Evolutionary conservation across 306 rosid species (phyloP).

Genomic region (Malus orientalis): DNA sequence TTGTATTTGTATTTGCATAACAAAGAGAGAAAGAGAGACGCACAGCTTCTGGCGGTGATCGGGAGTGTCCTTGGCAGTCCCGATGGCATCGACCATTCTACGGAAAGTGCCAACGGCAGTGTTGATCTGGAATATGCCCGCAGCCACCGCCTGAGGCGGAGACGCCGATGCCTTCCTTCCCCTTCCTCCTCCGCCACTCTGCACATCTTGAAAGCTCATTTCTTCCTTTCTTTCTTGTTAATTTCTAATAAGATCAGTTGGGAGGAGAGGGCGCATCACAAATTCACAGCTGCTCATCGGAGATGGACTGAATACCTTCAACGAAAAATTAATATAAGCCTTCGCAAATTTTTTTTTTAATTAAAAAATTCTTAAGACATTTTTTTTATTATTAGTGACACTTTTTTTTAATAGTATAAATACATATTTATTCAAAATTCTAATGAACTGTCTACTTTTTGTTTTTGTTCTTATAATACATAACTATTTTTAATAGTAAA

Average conservation of each 20-base stretch:
- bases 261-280: not conserved
- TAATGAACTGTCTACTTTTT: too few relatives aligned
- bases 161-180: constrained; percentile 9
- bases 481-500: too few relatives aligned
- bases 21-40: not conserved
- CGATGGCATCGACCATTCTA: constrained; percentile 62
- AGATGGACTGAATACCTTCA: too few relatives aligned
- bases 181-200: constrained; percentile 12
- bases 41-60: constrained; percentile 68
- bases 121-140: constrained; percentile 79
- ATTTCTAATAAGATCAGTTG: not conserved
- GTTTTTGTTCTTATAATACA: too few relatives aligned
- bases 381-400: too few relatives aligned
- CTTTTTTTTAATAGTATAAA: too few relatives aligned
- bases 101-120: constrained; percentile 65
- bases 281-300: not conserved
- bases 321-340: too few relatives aligned
- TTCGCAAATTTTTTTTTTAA: too few relatives aligned
- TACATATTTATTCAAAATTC: too few relatives aligned
- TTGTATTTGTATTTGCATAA: not conserved
- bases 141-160: constrained; percentile 61
- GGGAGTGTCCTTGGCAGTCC: constrained; percentile 65
- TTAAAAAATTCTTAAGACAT: too few relatives aligned
- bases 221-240: not conserved
- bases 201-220: constrained; percentile 71